A percentile compares a stretch with the other conserved stretches of the same genome.
phyloP scores from a whole-genome alignment of 2,329 filamentous ascomycete genomes.

The Fusarium papillatum region DNA sequence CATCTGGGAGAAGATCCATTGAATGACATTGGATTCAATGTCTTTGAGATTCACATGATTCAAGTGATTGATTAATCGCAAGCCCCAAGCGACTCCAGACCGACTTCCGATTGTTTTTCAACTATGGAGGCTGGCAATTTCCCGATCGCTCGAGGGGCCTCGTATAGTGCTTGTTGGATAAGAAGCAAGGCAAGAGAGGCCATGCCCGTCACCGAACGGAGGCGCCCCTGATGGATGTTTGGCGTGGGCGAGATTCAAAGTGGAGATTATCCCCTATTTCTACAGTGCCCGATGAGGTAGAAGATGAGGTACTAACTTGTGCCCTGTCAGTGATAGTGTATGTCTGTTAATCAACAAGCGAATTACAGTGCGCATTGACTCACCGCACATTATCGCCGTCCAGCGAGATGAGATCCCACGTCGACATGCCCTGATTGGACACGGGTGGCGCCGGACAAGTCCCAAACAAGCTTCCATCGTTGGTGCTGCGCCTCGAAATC shows the following conservation, averaged over 20 bases:
- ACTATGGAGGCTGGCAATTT: constrained; percentile 26
- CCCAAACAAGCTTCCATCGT: constrained; percentile 45
- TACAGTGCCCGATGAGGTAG: constrained; percentile 29
- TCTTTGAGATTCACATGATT: not conserved
- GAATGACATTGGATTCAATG: not conserved
- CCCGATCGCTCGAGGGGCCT: constrained; percentile 31
- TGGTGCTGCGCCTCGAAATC: constrained; percentile 41
- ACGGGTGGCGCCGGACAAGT: constrained; percentile 17
- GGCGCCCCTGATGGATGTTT: constrained; percentile 32
- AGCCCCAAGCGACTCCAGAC: not conserved
- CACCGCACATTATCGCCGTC: constrained; percentile 42
- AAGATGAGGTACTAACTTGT: constrained; percentile 19
- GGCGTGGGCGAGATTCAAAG: constrained; percentile 33
- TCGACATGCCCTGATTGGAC: constrained; percentile 35
- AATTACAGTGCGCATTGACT: constrained; percentile 33
- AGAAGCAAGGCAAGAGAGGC: constrained; percentile 23
- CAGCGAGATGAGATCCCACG: constrained; percentile 43
- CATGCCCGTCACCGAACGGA: constrained; percentile 18
- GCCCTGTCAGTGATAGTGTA: not conserved
- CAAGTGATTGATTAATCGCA: not conserved
- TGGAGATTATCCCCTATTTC: constrained; percentile 47
- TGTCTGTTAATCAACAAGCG: constrained; percentile 19
- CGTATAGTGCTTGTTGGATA: constrained; percentile 23
- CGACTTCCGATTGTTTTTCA: not conserved
- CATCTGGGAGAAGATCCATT: not conserved